A percentile compares a stretch with the other conserved stretches of the same genome.
Evolutionary conservation across 331 rosid species (phyloP).

Genomic region (Phaseolus coccineus): DNA sequence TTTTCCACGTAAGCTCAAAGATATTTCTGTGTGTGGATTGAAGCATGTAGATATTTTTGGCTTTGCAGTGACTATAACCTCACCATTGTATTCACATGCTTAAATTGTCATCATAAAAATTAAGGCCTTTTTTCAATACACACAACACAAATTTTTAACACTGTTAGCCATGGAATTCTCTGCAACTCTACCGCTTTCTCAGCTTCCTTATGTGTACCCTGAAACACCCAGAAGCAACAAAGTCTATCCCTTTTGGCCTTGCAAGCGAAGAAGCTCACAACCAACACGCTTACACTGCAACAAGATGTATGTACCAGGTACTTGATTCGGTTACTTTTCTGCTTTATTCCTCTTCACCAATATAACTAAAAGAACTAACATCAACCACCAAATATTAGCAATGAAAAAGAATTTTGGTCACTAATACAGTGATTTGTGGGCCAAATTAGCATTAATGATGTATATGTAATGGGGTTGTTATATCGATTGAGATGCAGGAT

Average conservation of each 20-base stretch:
- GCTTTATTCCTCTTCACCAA: too few species aligned
- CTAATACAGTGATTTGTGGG: not conserved
- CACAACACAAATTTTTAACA: not conserved
- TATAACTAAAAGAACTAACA: too few species aligned
- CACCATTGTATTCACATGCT: not conserved
- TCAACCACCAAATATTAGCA: not conserved
- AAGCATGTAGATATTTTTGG: slow-evolving; percentile 53
- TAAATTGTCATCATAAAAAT: slow-evolving; percentile 4
- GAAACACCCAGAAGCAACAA: slow-evolving; percentile 42
- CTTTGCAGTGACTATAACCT: slow-evolving; percentile 26
- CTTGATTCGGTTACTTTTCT: slow-evolving; percentile 43
- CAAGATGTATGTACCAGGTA: slow-evolving; percentile 92
- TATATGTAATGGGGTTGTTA: not conserved
- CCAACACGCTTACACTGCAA: slow-evolving; percentile 67
- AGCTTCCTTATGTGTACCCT: slow-evolving; percentile 58
- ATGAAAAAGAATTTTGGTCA: not conserved
- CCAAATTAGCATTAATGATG: not conserved
- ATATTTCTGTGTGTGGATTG: slow-evolving; percentile 52
- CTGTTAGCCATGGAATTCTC: slow-evolving; percentile 62
- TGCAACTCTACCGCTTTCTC: slow-evolving; percentile 56
- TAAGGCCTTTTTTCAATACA: slow-evolving; percentile 15
- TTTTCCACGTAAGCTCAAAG: slow-evolving; percentile 42
- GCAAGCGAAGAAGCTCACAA: slow-evolving; percentile 50
- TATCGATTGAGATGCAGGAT: slow-evolving; percentile 59
- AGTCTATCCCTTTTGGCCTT: slow-evolving; percentile 48